Evolutionary conservation across 73 alveolate species (phyloP), one percentile per base, ranked within the genome.

Genomic region (Paramecium bursaria): DNA sequence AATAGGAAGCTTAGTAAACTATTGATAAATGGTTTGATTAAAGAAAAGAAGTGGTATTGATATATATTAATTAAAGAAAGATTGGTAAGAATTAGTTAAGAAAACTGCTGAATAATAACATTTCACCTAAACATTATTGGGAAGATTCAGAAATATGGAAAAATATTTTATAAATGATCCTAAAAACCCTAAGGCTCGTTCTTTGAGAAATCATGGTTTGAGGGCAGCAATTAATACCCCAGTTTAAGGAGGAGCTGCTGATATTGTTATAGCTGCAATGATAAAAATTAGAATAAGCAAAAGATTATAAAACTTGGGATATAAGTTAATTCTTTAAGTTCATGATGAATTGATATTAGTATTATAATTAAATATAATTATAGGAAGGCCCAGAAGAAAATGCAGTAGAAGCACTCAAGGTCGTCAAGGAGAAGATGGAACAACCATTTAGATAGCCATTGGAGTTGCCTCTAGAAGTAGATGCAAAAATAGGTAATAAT

Each of bases 241-340:
- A 1, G 92, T 95, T 21, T 91, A 95, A 86, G 99, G 99, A 44
- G 96, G 99, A 6, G 99, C 98, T 9, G 99, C 99, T 0, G 99
- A 96, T 88, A 85, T 96, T n/a, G 99, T 96, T 42, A 74, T 92
- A 29, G 98, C 98, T 13, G 98, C 98, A 13, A 96, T 96, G 99
- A 92, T 93, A 0, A 86, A 86, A 75, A 46, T 95, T 29, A 75
- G 61, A 3, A 79, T 31, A 9, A 85, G 50, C n/a, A 11, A 35
- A 26, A 23, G 25, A 46, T 74, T 88, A 29, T 74, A 50, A 1
- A 73, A 50, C 21, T 26, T 88, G 54, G 94, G 94, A 13, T 91
- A 75, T 50, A 67, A 85, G 14, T 46, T 86, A 30, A 74, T 91
- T 15, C 86, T 96, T 42, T 93, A 96, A 85, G 89, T 96, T 77